Evolutionary conservation across 73 alveolate species (phyloP), one percentile per base, ranked within the genome.

Genomic region (Paramecium pentaurelia): DNA sequence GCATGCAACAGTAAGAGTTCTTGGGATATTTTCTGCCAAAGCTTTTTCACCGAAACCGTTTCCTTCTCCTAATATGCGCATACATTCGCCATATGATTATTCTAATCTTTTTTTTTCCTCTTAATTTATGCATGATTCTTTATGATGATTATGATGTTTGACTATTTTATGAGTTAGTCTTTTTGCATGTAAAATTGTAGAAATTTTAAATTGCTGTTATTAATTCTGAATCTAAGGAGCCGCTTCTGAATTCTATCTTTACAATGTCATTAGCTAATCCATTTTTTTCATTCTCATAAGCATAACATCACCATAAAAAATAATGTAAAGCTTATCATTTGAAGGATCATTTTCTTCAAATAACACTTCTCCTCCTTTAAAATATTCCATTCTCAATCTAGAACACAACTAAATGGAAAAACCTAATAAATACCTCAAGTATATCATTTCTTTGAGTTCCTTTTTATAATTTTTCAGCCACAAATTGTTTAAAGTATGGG

Each of bases 11-110:
- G 77, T 80, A 28, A 80, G 75, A 44, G 64, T 80, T 45, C 91
- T 80, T 40, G 91, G 91, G 14, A 80, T 28, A 73, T 80, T 80
- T 18, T 80, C 73, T 44, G 77, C 58, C 30, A 80, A 49, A 11
- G 91, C 91, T 47, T 49, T 42, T 45, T 80, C 91, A 32, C 91
- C 91, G 27, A 80, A 80, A 27, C 91, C 91, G 47, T 80, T 42
- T 20, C 91, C 91, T 27, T 28, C 44, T 22, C 73, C 58, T 36
- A 80, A 18, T 0, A 80, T 80, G 20, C 75, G 49, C 47, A 80
- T 45, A 45, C 44, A 40, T 42, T 80, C 44, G 9, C 91, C 91
- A 80, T 80, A 80, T 1, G 20, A 25, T 49, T 45, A 20, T 20
- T 80, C 71, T 4, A 80, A 64, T 10, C 18, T 49, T 14, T 40